These are phyloP conservation scores for Chlorociboria aeruginascens DNA, from an alignment of 495 filamentous ascomycete species.

Conservation along the genomic window DNA sequence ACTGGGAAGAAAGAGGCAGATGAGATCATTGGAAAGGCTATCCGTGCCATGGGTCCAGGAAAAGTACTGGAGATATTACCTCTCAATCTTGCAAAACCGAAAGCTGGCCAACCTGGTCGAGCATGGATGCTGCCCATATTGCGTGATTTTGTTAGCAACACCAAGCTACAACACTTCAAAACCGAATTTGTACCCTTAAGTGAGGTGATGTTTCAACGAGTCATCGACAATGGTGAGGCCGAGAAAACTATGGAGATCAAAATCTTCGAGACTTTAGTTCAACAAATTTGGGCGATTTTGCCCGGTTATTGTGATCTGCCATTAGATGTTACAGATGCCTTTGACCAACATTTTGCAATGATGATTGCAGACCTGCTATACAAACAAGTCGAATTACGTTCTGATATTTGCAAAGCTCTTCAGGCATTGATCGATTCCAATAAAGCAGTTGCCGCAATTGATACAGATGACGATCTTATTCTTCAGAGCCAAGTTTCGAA, in stretches of 20 bases:
- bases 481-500: constrained; percentile 63
- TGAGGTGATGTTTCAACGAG: constrained; percentile 77
- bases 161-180: constrained; percentile 74
- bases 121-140: constrained; percentile 92
- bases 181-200: constrained; percentile 78
- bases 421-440: constrained; percentile 86
- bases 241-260: constrained; percentile 91
- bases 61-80: constrained; percentile 69
- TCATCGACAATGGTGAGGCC: constrained; percentile 62
- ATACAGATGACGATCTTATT: constrained; percentile 50
- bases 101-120: constrained; percentile 63
- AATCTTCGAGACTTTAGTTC: constrained; percentile 91
- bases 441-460: constrained; percentile 54
- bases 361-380: constrained; percentile 84
- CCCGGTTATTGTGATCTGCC: constrained; percentile 92
- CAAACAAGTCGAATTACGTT: constrained; percentile 74
- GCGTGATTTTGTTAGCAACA: constrained; percentile 73
- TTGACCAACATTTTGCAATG: constrained; percentile 88
- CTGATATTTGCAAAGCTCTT: constrained; percentile 75
- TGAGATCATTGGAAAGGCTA: constrained; percentile 71
- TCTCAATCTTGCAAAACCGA: constrained; percentile 69
- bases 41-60: constrained; percentile 79
- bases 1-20: constrained; percentile 92
- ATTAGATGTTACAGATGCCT: constrained; percentile 59
- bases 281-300: constrained; percentile 91